These are phyloP conservation scores for Pichia exigua DNA, from an alignment of 805 yeast species.

Conservation along the genomic window DNA sequence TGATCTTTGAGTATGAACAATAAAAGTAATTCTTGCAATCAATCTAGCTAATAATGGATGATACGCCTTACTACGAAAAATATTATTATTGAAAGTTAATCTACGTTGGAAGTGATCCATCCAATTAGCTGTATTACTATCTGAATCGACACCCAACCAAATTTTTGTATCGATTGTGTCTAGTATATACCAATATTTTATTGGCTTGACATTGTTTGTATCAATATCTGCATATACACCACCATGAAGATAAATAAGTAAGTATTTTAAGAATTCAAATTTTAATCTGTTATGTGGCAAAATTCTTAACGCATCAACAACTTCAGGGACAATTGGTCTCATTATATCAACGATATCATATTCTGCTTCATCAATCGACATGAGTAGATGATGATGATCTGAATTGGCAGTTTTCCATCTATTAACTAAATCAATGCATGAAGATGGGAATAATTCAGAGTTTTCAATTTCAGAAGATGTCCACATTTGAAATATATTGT, in stretches of 20 bases:
- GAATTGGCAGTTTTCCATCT: conserved; percentile 29
- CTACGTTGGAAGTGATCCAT: conserved; percentile 23
- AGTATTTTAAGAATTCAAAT: conserved; percentile 50
- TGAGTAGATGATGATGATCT: conserved; percentile 21
- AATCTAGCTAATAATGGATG: conserved; percentile 28
- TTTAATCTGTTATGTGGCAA: conserved; percentile 44
- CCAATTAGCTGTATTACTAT: conserved; percentile 26
- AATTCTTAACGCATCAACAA: conserved; percentile 40
- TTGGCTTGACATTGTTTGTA: conserved; percentile 45
- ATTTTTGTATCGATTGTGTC: conserved; percentile 10
- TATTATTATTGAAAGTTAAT: conserved; percentile 21
- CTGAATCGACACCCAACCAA: conserved; percentile 21
- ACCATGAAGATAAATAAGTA: conserved; percentile 43
- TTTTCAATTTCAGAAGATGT: conserved; percentile 10
- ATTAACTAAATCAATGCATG: conserved; percentile 22
- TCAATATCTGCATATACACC: conserved; percentile 59
- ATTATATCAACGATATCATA: conserved; percentile 23
- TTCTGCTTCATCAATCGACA: conserved; percentile 25
- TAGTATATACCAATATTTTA: conserved; percentile 24
- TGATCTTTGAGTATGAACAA: conserved; percentile 23
- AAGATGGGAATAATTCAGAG: conserved; percentile 19
- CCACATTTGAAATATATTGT: conserved; percentile 28
- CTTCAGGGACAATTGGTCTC: conserved; percentile 37
- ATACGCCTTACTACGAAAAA: conserved; percentile 26
- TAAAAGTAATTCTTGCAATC: conserved; percentile 27